These are phyloP conservation scores for Umbelopsis ramanniana DNA, from an alignment of 192 early-diverging fungal genomes.

Conservation along the genomic window DNA sequence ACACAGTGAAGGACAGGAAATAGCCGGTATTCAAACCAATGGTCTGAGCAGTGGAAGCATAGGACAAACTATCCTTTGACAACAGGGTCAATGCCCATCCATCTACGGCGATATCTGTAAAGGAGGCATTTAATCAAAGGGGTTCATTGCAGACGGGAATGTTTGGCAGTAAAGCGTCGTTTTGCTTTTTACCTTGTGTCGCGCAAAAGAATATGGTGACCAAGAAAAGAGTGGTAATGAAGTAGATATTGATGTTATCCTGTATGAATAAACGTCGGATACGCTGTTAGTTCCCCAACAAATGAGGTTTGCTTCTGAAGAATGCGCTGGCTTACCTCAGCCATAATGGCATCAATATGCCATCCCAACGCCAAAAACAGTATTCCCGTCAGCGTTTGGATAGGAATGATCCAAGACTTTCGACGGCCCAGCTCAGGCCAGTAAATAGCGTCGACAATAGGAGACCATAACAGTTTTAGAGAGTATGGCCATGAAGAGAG, in stretches of 20 bases:
- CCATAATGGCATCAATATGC: slow-evolving; percentile 72
- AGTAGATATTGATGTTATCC: slow-evolving; percentile 64
- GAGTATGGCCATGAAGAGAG: slow-evolving; percentile 96
- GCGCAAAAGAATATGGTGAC: slow-evolving; percentile 91
- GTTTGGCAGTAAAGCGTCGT: slow-evolving; percentile 16
- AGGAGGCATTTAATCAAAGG: background rate
- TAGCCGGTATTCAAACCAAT: slow-evolving; percentile 96
- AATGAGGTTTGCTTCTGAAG: background rate
- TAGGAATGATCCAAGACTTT: slow-evolving; percentile 99
- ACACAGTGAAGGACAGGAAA: slow-evolving; percentile 96
- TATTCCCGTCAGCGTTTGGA: slow-evolving; percentile 85
- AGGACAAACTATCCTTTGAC: slow-evolving; percentile 89
- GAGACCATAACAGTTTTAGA: slow-evolving; percentile 98
- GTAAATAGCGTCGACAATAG: slow-evolving; percentile 93
- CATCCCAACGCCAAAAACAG: slow-evolving; percentile 80
- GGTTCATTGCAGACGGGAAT: background rate
- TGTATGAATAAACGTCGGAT: slow-evolving; percentile 9
- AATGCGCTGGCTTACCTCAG: slow-evolving; percentile 20
- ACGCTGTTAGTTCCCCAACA: no score
- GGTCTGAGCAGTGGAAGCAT: slow-evolving; percentile 94
- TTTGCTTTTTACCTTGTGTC: slow-evolving; percentile 83
- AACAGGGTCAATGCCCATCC: slow-evolving; percentile 95
- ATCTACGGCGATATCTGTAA: slow-evolving; percentile 66
- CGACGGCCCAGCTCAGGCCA: slow-evolving; percentile 81
- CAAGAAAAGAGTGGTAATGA: slow-evolving; percentile 80